phyloP scores from a whole-genome alignment of 164 flowering plant species.

The Vitis labrusca region DNA sequence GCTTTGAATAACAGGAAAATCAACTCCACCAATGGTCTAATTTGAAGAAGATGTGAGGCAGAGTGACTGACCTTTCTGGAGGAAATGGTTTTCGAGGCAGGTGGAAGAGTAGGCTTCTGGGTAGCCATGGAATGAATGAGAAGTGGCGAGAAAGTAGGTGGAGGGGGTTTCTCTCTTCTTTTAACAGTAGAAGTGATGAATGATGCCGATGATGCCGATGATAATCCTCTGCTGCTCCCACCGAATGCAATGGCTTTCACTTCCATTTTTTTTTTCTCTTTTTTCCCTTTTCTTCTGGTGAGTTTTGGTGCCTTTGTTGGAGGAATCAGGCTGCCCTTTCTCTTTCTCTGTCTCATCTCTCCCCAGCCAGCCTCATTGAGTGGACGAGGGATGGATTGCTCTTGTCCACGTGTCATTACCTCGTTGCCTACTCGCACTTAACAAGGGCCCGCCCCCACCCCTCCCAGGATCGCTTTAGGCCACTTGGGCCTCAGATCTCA shows the following conservation, averaged over 20 bases:
- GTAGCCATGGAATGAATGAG: slow-evolving; percentile 62
- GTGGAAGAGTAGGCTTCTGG: slow-evolving; percentile 45
- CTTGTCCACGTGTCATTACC: slow-evolving; percentile 20
- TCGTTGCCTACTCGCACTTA: slow-evolving; percentile 7
- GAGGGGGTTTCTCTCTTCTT: neutral
- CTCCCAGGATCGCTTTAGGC: no score
- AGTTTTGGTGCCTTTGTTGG: neutral
- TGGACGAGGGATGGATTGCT: slow-evolving; percentile 18
- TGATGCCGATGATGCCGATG: neutral
- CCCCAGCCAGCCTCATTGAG: neutral
- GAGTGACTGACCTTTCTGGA: slow-evolving; percentile 47
- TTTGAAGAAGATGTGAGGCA: no score
- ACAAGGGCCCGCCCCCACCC: neutral
- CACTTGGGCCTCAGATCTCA: no score
- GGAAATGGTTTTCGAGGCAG: slow-evolving; percentile 42
- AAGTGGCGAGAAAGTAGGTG: slow-evolving; percentile 22
- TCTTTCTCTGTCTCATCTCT: neutral
- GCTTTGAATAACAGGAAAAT: no score
- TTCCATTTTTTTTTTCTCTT: neutral
- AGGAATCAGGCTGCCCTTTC: no score
- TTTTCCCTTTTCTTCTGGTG: neutral
- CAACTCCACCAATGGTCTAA: no score
- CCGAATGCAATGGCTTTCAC: slow-evolving; percentile 30
- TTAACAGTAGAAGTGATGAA: slow-evolving; percentile 6
- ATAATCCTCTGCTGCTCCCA: slow-evolving; percentile 18